These are phyloP conservation scores for Amphirosellinia nigrospora DNA, from an alignment of 495 filamentous ascomycete species.

Conservation along the genomic window DNA sequence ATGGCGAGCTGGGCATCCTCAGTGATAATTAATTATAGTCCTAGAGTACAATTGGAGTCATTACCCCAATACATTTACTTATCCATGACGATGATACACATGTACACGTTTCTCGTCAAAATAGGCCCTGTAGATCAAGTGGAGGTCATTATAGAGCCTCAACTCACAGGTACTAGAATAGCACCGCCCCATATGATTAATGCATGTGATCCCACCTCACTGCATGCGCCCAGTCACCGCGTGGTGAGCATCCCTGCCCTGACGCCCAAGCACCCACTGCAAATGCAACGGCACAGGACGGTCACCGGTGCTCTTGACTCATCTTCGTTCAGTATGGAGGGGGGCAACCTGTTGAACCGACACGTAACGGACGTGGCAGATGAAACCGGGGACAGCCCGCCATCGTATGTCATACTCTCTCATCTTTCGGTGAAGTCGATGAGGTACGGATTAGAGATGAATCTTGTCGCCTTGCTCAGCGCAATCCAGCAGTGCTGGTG, in stretches of 20 bases:
- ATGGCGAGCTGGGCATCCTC: neutral
- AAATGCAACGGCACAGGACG: slow-evolving; percentile 1
- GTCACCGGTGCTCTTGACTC: slow-evolving; percentile 13
- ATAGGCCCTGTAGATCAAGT: slow-evolving; percentile 9
- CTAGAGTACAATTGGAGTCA: neutral
- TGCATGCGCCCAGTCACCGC: slow-evolving; percentile 19
- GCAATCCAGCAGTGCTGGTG: slow-evolving; percentile 34
- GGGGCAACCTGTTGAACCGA: neutral
- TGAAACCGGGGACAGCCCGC: neutral
- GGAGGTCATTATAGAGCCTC: neutral
- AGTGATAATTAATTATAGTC: neutral
- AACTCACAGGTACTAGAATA: neutral
- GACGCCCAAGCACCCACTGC: slow-evolving; percentile 3
- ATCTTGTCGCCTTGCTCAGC: slow-evolving; percentile 25
- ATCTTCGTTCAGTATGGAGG: neutral
- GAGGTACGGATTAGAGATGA: slow-evolving; percentile 36
- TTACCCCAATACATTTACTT: no score
- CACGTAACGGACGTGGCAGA: neutral
- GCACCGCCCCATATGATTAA: slow-evolving; percentile 11
- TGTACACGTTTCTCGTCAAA: neutral
- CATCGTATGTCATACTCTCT: neutral
- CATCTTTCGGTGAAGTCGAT: slow-evolving; percentile 32
- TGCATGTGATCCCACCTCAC: slow-evolving; percentile 19
- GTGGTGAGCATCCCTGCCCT: slow-evolving; percentile 9
- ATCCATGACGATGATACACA: neutral